Conservation (phyloP, 768 basidiomycete species). For the Omphalotus guepiniiformis region DNA sequence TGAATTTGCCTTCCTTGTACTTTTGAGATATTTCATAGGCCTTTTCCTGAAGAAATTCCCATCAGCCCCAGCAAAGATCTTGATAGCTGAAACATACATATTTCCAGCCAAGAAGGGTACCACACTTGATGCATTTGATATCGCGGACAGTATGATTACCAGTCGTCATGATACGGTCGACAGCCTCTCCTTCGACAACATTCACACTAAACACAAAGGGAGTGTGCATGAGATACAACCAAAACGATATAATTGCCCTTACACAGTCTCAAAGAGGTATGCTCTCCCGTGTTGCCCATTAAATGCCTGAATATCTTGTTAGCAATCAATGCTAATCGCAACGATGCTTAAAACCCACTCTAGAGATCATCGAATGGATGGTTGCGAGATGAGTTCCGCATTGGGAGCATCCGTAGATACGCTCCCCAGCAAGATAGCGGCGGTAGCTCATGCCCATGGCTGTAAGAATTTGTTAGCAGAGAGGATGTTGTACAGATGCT, state of each 20-base stretch:
- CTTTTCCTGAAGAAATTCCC: constrained; percentile 57
- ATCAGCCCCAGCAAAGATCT: constrained; percentile 7
- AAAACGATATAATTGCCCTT: constrained; percentile 27
- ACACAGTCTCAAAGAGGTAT: constrained; percentile 93
- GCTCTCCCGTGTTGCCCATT: constrained; percentile 96
- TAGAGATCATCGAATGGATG: constrained; percentile 85
- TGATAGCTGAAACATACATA: constrained; percentile 59
- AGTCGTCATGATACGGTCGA: constrained; percentile 94
- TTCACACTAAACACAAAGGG: constrained; percentile 64
- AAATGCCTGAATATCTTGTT: constrained; percentile 64
- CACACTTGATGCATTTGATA: constrained; percentile 91
- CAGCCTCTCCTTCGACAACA: constrained; percentile 82
- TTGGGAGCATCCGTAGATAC: constrained; percentile 82
- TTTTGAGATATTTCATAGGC: constrained; percentile 89
- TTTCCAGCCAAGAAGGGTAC: constrained; percentile 92
- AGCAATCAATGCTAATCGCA: not conserved
- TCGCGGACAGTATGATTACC: constrained; percentile 96
- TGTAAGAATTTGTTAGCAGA: too few relatives aligned
- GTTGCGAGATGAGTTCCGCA: constrained; percentile 92
- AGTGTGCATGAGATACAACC: constrained; percentile 13
- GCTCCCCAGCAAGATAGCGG: constrained; percentile 77
- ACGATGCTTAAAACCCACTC: constrained; percentile 44
- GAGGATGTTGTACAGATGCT: too few relatives aligned
- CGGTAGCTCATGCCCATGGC: constrained; percentile 89
- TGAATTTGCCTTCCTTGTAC: constrained; percentile 98